Evolutionary conservation across 2,329 filamentous ascomycete genomes (phyloP), one percentile per base, ranked within the genome.

Genomic region (Epichloe gansuensis): DNA sequence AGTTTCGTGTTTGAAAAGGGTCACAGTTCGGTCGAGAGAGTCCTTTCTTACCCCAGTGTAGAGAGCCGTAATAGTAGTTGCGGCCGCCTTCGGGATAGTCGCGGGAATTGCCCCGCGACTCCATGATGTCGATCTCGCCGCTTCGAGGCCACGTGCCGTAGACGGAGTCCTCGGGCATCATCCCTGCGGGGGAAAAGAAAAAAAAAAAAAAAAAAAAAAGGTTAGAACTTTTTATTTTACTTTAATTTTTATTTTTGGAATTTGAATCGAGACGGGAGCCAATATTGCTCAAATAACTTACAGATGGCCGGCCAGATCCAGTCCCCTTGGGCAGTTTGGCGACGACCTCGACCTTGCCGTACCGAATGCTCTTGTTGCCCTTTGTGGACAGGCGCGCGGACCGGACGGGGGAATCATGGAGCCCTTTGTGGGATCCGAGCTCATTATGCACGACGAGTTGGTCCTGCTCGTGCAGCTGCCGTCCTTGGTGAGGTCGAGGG

Each of bases 51-150:
- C 72, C 75, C 75, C 75, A 77, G 59, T 77, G 75, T 21, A 76
- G 59, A 3, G 74, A 69, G 48, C 69, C 67, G 48, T 66, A 69
- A 54, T 70, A 65, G 8, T 66, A 62, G 56, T 77, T 68, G 35
- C 70, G 67, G 15, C 74, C 73, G 23, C 74, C 73, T 23, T 66
- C 61, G 39, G 60, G 52, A 57, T 73, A 72, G 31, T 78, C 21
- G 11, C 50, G 57, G 21, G 53, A 47, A 35, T 59, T 59, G 46
- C 76, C 76, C 34, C 74, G 66, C 35, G 67, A 65, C 62, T 77
- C 75, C 56, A 70, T 67, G 43, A 79, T 74, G 61, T 80, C 76
- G 51, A 79, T 79, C 59, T 79, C 76, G 25, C 76, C 76, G 54
- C 69, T 73, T 28, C 65, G 62, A 7, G 76, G 76, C 76, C 76